Evolutionary conservation across 306 rosid genomes (phyloP), one percentile per base, ranked within the genome.

Genomic region (Cicer cuneatum): DNA sequence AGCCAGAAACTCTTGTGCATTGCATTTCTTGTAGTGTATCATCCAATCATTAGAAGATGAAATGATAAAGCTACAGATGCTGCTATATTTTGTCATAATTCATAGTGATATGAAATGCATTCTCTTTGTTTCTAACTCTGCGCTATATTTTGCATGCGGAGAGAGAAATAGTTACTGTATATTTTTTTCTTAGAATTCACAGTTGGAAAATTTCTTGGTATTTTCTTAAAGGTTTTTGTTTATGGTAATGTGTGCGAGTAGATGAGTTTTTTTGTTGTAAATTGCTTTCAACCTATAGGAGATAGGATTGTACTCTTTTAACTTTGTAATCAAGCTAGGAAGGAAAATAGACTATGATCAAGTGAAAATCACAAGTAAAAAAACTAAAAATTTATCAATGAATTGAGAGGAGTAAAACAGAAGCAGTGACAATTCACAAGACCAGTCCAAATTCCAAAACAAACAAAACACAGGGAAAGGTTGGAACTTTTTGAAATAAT

Each of bases 111-210:
- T 37, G 67, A 69, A 37, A 64, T 49, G 51, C 68, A 42, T 70
- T 72, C 72, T 69, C 57, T 64, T 21, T 49, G 6, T 47, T 70
- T 83, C 63, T 56, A 41, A 45, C 79, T 40, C 68, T 12, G 5
- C 68, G 35, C 65, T 64, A 75, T 61, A 41, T 69, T 62, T 68
- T 54, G 74, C 79, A 61, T 52, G 64, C 62, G 80, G 74, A 63
- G 66, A 35, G 42, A 48, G 35, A 73, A 64, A 46, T 68, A 49
- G 5, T 75, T 9, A 14, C 37, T 39, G 33, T 74, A 75, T 71
- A 24, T 83, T 75, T 78, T 83, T 78, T 70, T 56, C 72, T 49
- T 37, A 66, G 49, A 75, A 19, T 60, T 72, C 66, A 66, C 58
- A 49, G 54, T 66, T 70, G 78, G 54, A 48, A 70, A 16, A 54